Evolutionary conservation across 148 eudicot genomes (phyloP).

Genomic region (Salicornia ramosissima): DNA sequence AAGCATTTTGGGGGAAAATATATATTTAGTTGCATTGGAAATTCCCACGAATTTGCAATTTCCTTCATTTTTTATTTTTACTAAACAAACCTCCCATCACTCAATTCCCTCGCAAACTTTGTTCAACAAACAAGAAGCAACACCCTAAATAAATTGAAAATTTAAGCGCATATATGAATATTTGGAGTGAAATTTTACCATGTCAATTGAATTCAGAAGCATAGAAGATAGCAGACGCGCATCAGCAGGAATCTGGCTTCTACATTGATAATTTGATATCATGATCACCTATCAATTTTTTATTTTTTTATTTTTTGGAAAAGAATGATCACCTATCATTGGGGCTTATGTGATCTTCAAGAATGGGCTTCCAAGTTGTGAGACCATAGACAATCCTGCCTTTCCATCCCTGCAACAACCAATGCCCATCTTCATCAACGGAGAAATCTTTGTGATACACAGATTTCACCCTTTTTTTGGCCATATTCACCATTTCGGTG

Average conservation of each 20-base stretch:
- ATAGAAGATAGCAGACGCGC: not conserved
- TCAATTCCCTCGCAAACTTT: too few relatives aligned
- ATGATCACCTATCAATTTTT: not conserved
- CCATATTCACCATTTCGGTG: constrained; percentile 42
- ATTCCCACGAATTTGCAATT: too few relatives aligned
- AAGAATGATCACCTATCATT: not conserved
- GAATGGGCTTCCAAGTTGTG: constrained; percentile 59
- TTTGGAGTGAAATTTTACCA: constrained; percentile 14
- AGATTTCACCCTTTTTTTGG: constrained; percentile 40
- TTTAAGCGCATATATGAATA: not conserved
- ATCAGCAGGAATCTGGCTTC: not conserved
- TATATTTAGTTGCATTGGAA: too few relatives aligned
- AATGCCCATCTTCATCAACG: constrained; percentile 64
- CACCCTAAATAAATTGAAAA: not conserved
- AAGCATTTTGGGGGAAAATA: too few relatives aligned
- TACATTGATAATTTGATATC: not conserved
- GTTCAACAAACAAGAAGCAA: not conserved
- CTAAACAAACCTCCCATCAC: too few relatives aligned
- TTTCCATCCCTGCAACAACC: constrained; percentile 82
- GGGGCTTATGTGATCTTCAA: not conserved
- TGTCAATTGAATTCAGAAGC: not conserved
- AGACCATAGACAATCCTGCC: constrained; percentile 56
- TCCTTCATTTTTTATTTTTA: too few relatives aligned
- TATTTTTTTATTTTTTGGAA: too few relatives aligned
- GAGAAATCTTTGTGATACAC: constrained; percentile 65